These are phyloP conservation scores for Annona cherimola DNA, from an alignment of 164 flowering plant genomes.

Conservation along the genomic window DNA sequence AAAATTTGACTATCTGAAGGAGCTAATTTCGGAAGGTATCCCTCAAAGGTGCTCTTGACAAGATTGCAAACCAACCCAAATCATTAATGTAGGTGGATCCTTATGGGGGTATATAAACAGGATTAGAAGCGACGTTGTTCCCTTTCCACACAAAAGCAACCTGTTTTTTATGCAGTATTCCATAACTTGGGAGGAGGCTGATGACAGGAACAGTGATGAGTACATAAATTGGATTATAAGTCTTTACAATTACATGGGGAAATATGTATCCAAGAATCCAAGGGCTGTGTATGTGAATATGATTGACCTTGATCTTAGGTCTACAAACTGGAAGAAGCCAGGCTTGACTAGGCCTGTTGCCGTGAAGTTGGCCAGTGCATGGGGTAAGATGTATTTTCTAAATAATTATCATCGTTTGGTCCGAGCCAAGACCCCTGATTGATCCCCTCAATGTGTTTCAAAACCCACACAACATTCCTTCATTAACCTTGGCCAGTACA, in stretches of 20 bases:
- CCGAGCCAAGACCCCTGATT: conserved; percentile 7
- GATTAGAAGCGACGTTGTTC: conserved; percentile 10
- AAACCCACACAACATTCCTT: conserved; percentile 11
- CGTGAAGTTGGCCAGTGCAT: conserved; percentile 4
- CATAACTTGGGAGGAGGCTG: conserved; percentile 9
- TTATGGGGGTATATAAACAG: conserved; percentile 20
- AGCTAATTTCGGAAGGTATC: conserved; percentile 7
- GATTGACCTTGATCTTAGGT: conserved; percentile 12
- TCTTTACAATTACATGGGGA: conserved; percentile 7
- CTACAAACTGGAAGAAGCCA: conserved; percentile 1
- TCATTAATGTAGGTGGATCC: conserved; percentile 10
- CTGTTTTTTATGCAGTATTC: conserved; percentile 11
- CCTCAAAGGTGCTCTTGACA: background rate
- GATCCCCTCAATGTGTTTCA: conserved; percentile 12
- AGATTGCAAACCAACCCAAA: background rate
- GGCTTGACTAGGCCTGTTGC: background rate
- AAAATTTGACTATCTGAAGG: conserved; percentile 3
- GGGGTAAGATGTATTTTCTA: conserved; percentile 13
- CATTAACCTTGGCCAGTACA: no score
- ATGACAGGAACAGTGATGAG: background rate
- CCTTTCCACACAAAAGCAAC: conserved; percentile 24
- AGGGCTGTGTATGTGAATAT: conserved; percentile 12
- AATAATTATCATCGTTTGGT: conserved; percentile 9
- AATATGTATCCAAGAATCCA: conserved; percentile 9
- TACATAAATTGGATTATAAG: conserved; percentile 2